phyloP scores from a whole-genome alignment of 2,329 filamentous ascomycete species.

The Phaeosphaeria sp. region DNA sequence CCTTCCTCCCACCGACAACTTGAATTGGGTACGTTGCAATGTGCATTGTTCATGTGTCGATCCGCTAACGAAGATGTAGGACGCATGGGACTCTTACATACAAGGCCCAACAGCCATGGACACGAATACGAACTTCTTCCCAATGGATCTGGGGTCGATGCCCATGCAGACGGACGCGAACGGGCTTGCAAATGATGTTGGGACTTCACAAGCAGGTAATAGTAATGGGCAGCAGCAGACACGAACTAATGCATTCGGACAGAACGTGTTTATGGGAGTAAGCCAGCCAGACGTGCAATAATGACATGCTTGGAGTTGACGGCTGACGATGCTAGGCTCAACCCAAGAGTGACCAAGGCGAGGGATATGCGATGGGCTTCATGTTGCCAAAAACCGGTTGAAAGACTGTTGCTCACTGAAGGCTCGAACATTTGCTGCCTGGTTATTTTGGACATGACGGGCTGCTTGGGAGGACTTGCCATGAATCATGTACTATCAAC shows the following conservation, averaged over 20 bases:
- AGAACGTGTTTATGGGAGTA: slow-evolving; percentile 50
- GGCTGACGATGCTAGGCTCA: slow-evolving; percentile 32
- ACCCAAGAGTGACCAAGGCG: slow-evolving; percentile 32
- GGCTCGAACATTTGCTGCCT: no score
- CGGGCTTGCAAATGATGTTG: slow-evolving; percentile 25
- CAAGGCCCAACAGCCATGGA: slow-evolving; percentile 60
- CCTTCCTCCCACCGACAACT: slow-evolving; percentile 56
- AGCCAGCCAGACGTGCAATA: slow-evolving; percentile 16
- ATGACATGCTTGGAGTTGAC: not conserved
- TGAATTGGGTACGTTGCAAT: slow-evolving; percentile 65
- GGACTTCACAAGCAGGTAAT: slow-evolving; percentile 15
- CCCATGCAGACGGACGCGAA: slow-evolving; percentile 39
- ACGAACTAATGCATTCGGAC: slow-evolving; percentile 38
- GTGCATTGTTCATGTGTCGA: not conserved
- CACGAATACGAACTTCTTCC: slow-evolving; percentile 51
- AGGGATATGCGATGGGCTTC: slow-evolving; percentile 25
- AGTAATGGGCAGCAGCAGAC: slow-evolving; percentile 24
- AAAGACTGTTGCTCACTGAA: no score
- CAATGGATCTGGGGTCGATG: slow-evolving; percentile 49
- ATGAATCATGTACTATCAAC: no score
- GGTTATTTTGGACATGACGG: no score
- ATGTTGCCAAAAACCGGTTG: slow-evolving; percentile 29
- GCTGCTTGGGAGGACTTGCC: no score
- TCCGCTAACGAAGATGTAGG: slow-evolving; percentile 34
- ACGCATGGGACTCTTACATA: slow-evolving; percentile 73